phyloP scores from a whole-genome alignment of 768 basidiomycete genomes.

The Cystoderma amianthinum region DNA sequence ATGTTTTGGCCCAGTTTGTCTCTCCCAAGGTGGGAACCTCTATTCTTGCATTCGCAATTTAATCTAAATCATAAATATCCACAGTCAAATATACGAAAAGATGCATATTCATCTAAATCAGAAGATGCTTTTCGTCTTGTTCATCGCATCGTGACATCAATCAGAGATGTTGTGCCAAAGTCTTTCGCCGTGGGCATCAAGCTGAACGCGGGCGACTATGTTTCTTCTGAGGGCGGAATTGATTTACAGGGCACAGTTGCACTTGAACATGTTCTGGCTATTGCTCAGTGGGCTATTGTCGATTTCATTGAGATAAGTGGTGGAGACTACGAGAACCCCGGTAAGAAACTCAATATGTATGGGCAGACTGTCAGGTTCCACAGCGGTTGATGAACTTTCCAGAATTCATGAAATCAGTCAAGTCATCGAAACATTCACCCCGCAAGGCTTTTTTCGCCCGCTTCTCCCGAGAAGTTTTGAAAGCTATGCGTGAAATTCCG shows the following conservation, averaged over 20 bases:
- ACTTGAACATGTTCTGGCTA: constrained; percentile 50
- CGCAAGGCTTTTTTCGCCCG: constrained; percentile 71
- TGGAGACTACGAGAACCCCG: constrained; percentile 77
- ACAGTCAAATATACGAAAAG: constrained; percentile 36
- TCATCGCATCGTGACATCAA: constrained; percentile 42
- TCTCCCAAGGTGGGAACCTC: constrained; percentile 56
- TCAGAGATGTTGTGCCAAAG: constrained; percentile 44
- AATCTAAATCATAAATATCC: too few relatives aligned
- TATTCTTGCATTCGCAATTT: background rate
- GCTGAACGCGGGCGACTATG: constrained; percentile 75
- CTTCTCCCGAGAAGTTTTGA: constrained; percentile 55
- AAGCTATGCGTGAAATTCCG: constrained; percentile 28
- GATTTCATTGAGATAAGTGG: constrained; percentile 90
- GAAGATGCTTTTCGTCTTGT: constrained; percentile 51
- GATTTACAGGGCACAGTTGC: constrained; percentile 19
- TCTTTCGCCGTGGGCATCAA: constrained; percentile 76
- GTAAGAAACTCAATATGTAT: constrained; percentile 24
- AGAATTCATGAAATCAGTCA: constrained; percentile 36
- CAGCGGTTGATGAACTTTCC: background rate
- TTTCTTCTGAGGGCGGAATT: constrained; percentile 17
- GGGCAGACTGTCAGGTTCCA: background rate
- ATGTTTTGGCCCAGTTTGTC: constrained; percentile 75
- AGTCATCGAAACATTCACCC: constrained; percentile 15
- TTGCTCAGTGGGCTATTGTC: constrained; percentile 57
- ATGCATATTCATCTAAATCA: constrained; percentile 38